Conservation (phyloP, 176 grass and related monocot genomes). For the Hyparrhenia diplandra region DNA sequence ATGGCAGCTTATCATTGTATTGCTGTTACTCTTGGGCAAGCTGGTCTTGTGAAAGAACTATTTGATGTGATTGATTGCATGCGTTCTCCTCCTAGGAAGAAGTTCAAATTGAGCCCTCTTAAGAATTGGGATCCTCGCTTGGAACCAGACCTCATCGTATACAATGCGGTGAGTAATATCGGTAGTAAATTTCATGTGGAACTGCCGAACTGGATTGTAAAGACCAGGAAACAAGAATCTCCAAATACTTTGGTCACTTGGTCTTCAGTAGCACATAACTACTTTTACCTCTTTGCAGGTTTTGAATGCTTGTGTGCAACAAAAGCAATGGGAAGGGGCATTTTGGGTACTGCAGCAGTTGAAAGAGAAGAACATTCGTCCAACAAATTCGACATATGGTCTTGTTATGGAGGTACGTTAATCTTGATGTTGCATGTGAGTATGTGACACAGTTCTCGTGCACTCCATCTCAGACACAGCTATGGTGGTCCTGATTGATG, state of each 20-base stretch:
- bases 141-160: conserved; percentile 91
- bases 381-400: conserved; percentile 96
- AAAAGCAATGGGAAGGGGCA: conserved; percentile 97
- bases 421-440: neutral
- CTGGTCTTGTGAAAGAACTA: conserved; percentile 93
- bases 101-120: conserved; percentile 63
- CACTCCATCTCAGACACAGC: neutral
- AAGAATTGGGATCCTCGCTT: conserved; percentile 81
- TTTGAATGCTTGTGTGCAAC: conserved; percentile 91
- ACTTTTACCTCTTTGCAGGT: conserved; percentile 43
- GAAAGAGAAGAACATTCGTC: conserved; percentile 66
- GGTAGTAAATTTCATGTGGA: neutral
- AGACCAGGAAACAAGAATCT: neutral
- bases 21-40: conserved; percentile 81
- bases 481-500: neutral
- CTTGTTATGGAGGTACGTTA: conserved; percentile 83
- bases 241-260: conserved; percentile 17
- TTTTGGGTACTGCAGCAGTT: conserved; percentile 97
- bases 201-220: neutral
- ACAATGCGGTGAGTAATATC: conserved; percentile 69
- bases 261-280: conserved; percentile 19
- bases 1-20: conserved; percentile 94
- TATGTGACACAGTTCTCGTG: neutral
- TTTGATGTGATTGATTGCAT: conserved; percentile 98
- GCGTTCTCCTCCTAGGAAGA: conserved; percentile 63